Conservation (phyloP, 1,284 basidiomycete genomes). For the Exobasidium rhododendri region DNA sequence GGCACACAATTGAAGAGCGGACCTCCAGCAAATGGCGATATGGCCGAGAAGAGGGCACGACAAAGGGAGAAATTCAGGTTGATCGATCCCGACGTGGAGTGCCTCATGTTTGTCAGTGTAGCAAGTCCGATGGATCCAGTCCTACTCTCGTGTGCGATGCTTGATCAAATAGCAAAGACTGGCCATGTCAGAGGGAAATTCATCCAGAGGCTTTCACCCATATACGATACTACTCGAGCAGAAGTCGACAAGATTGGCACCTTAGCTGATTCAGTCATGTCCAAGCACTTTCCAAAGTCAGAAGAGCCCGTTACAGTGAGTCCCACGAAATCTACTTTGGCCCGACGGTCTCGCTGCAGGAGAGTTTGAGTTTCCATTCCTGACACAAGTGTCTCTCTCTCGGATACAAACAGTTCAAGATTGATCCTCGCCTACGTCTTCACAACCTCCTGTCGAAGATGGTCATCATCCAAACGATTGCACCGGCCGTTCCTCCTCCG, state of each 20-base stretch:
- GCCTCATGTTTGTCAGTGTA: constrained; percentile 1
- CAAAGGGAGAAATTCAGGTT: not conserved
- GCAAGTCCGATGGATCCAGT: not conserved
- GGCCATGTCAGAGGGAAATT: constrained; percentile 7
- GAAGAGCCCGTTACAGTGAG: not conserved
- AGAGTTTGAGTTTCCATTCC: too few species aligned
- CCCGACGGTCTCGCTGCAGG: too few species aligned
- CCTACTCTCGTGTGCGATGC: not conserved
- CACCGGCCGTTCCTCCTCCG: not conserved
- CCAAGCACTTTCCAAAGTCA: not conserved
- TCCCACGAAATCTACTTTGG: too few species aligned
- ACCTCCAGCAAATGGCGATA: constrained; percentile 9
- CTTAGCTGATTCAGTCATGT: not conserved
- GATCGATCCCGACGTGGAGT: not conserved
- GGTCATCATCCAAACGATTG: constrained; percentile 6
- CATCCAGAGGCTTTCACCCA: constrained; percentile 5
- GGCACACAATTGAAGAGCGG: constrained; percentile 9
- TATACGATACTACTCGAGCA: not conserved
- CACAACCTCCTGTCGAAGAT: not conserved
- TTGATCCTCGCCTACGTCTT: not conserved
- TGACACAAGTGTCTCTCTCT: too few species aligned
- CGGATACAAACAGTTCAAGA: not conserved
- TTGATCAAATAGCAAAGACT: not conserved
- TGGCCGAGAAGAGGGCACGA: not conserved
- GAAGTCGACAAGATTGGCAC: constrained; percentile 1